phyloP scores from a whole-genome alignment of 768 basidiomycete species.

The Russula dissimulans region DNA sequence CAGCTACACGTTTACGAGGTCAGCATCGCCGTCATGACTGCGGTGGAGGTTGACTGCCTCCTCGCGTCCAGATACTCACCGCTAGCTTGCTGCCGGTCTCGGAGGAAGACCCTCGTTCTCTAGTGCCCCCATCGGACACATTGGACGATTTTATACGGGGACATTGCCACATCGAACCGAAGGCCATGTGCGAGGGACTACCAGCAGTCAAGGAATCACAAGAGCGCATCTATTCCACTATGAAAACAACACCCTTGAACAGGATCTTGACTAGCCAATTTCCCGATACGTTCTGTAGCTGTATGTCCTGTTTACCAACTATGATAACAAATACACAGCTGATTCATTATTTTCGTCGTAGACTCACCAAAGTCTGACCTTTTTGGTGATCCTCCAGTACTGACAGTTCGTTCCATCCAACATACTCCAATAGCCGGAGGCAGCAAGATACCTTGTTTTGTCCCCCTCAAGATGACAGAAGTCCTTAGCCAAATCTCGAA shows the following conservation, averaged over 20 bases:
- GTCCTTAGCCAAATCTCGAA: not conserved
- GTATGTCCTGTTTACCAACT: not conserved
- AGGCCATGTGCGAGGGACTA: constrained; percentile 1
- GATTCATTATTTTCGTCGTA: not conserved
- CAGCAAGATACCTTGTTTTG: not conserved
- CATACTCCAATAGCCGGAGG: constrained; percentile 4
- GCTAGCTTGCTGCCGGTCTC: not conserved
- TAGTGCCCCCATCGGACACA: constrained; percentile 13
- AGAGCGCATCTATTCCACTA: not conserved
- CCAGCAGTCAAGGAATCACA: not conserved
- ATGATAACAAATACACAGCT: not conserved
- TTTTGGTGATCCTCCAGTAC: not conserved
- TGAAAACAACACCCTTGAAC: not conserved
- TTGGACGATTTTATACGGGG: constrained; percentile 4
- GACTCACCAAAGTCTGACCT: not conserved
- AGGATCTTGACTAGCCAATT: not conserved
- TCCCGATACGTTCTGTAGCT: not conserved
- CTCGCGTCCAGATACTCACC: constrained; percentile 2
- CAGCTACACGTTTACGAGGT: constrained; percentile 16
- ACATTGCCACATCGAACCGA: not conserved
- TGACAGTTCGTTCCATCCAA: constrained; percentile 3
- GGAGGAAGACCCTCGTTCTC: constrained; percentile 9
- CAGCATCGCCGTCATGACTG: not conserved
- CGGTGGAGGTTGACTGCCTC: not conserved
- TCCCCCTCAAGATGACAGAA: not conserved